Percentiles rank a stretch among this genome's conserved stretches.
These are phyloP conservation scores for Macrolepiota dolichaula DNA, from an alignment of 768 basidiomycete species.

Conservation along the genomic window DNA sequence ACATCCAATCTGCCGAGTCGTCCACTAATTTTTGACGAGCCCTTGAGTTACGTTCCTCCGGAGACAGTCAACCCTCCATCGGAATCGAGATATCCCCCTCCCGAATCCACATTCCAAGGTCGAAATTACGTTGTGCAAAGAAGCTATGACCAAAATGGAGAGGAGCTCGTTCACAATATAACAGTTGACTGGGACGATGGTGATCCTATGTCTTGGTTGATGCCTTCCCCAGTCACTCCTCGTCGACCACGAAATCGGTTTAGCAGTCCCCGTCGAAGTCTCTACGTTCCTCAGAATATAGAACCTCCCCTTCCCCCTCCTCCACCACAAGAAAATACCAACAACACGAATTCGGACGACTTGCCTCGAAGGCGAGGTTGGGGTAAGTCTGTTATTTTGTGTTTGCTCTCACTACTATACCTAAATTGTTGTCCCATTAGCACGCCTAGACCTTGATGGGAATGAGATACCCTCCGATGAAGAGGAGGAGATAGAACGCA, in stretches of 20 bases:
- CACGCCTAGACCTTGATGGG: slow-evolving; percentile 54
- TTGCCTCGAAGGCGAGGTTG: slow-evolving; percentile 37
- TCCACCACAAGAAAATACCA: not conserved
- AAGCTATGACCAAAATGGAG: slow-evolving; percentile 31
- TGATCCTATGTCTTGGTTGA: slow-evolving; percentile 28
- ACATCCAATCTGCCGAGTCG: slow-evolving; percentile 24
- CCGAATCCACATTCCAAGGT: slow-evolving; percentile 16
- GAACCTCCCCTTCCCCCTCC: not conserved
- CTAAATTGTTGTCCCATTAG: slow-evolving; percentile 20
- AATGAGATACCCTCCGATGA: slow-evolving; percentile 62
- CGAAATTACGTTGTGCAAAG: slow-evolving; percentile 34
- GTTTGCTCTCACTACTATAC: slow-evolving; percentile 9
- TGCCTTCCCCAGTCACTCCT: slow-evolving; percentile 17
- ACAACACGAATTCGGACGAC: not conserved
- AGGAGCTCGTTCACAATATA: slow-evolving; percentile 36
- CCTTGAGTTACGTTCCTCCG: slow-evolving; percentile 27
- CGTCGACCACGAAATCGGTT: slow-evolving; percentile 11
- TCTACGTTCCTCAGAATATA: not conserved
- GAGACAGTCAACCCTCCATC: slow-evolving; percentile 8
- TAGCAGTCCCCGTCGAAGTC: slow-evolving; percentile 1
- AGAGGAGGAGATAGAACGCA: slow-evolving; percentile 57
- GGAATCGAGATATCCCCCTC: slow-evolving; percentile 7
- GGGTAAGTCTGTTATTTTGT: slow-evolving; percentile 31
- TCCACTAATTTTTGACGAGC: slow-evolving; percentile 39
- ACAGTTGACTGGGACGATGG: slow-evolving; percentile 38